Evolutionary conservation across 1,139 yeast species (phyloP), one percentile per base, ranked within the genome.

Genomic region (Pichia sp.): DNA sequence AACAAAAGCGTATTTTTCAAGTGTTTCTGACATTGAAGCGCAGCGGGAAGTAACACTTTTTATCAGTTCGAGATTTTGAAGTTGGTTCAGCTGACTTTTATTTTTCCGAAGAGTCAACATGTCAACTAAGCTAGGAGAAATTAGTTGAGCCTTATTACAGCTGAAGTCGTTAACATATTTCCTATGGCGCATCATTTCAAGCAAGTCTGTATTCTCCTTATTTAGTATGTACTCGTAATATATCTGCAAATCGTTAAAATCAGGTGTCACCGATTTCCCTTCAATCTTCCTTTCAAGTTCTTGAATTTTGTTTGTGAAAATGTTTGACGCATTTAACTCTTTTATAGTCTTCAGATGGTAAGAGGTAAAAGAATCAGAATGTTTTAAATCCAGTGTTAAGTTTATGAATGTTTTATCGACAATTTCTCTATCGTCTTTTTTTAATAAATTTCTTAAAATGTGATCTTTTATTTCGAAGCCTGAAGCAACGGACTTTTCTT

Each of bases 1-100:
- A 3, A 93, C 78, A 58, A 89, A 95, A 0, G 96, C 87, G 67
- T 76, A 95, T 57, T 85, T 81, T 43, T 88, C 90, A 54, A 93
- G 76, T 0, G 74, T 68, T 31, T 80, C 83, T 13, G 68, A 59
- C 79, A 79, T 70, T 1, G 53, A 51, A 13, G 65, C 70, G 2
- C 75, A 78, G 39, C 87, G 69, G 25, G 73, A 70, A 1, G 70
- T 66, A 23, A 80, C 63, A 0, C 78, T 61, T 42, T 73, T 62
- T 18, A 74, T 70, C 60, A 82, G 63, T 8, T 54, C 49, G 37
- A 66, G 44, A 5, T 56, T 60, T 16, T 54, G 46, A n/a, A 66
- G 47, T 44, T 64, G 67, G 5, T 51, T 44, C 10, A 43, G 23
- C 30, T 51, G 61, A 43, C 39, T 62, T 49, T 55, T 58, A 12